These are phyloP conservation scores for Hypoxylon cercidicola DNA, from an alignment of 495 filamentous ascomycete genomes.

Conservation along the genomic window DNA sequence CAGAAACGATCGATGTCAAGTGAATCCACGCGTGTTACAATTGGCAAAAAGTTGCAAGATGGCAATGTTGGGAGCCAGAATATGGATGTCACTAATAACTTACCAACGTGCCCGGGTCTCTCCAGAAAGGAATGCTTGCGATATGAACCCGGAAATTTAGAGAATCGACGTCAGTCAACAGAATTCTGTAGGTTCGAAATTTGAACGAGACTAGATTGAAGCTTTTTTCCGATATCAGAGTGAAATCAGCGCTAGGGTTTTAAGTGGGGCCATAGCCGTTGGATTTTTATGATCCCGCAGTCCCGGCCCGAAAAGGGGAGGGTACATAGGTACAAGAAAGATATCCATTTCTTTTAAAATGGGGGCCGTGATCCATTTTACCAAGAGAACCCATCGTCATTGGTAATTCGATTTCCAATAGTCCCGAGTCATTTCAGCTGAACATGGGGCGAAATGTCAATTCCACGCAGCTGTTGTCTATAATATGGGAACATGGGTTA, in stretches of 20 bases:
- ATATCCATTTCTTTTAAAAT: neutral
- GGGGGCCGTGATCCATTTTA: conserved; percentile 22
- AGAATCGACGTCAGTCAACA: neutral
- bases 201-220: conserved; percentile 1
- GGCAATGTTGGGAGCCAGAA: conserved; percentile 24
- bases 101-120: too few relatives aligned
- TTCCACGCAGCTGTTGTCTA: conserved; percentile 7
- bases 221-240: neutral
- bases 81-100: conserved; percentile 32
- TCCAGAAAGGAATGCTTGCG: too few relatives aligned
- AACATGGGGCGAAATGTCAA: conserved; percentile 25
- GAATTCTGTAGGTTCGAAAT: neutral
- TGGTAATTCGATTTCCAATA: conserved; percentile 38
- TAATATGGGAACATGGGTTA: conserved; percentile 11
- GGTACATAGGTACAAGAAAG: conserved; percentile 6
- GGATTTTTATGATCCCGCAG: conserved; percentile 11
- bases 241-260: neutral
- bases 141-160: neutral
- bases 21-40: conserved; percentile 42
- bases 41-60: conserved; percentile 39
- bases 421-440: conserved; percentile 36
- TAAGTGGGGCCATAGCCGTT: neutral
- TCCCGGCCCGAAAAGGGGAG: conserved; percentile 23
- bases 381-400: conserved; percentile 23
- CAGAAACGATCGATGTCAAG: conserved; percentile 37